Evolutionary conservation across 2,329 filamentous ascomycete genomes (phyloP), one percentile per base, ranked within the genome.

Genomic region (Aspergillus brunneoviolaceus): DNA sequence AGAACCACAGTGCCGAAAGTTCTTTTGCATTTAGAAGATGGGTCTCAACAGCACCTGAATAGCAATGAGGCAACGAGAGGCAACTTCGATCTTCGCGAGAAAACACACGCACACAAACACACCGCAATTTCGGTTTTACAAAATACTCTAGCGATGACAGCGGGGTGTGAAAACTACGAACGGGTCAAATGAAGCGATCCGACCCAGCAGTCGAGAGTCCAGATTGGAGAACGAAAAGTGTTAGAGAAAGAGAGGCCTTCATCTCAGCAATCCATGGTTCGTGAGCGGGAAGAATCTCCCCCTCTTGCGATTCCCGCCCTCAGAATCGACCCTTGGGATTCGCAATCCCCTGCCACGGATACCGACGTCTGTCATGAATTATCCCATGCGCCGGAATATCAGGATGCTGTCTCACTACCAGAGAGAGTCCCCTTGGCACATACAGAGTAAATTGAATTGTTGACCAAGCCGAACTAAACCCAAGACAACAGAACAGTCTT

Each of bases 201-300:
- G 52, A 39, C 52, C 52, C 52, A 47, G 52, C 52, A 55, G 52
- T 31, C 1, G 33, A 35, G 33, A 35, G 11, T 35, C 11, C 14
- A 35, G 33, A 45, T 35, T 16, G 42, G 19, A 11, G 19, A 55
- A 12, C 39, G 29, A 31, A 45, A 11, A 9, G 27, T 29, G 27
- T 29, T 10, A 29, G 27, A 29, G 27, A 12, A 31, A 35, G 25
- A 47, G 48, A 48, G 42, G 42, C 45, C 27, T 33, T 49, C 29
- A 49, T 55, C 27, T 55, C n/a, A 21, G 27, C 12, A 29, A 45
- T 48, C 58, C 58, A 52, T 35, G 58, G 53, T 60, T 57, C 56
- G n/a, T 49, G 19, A 51, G 48, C 55, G 55, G 47, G 55, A 45
- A 57, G 55, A 45, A 57, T 19, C 39, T 50, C n/a, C 49, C 49